Conservation (phyloP, 257 asterid genomes). For the Nicotiana attenuata region DNA sequence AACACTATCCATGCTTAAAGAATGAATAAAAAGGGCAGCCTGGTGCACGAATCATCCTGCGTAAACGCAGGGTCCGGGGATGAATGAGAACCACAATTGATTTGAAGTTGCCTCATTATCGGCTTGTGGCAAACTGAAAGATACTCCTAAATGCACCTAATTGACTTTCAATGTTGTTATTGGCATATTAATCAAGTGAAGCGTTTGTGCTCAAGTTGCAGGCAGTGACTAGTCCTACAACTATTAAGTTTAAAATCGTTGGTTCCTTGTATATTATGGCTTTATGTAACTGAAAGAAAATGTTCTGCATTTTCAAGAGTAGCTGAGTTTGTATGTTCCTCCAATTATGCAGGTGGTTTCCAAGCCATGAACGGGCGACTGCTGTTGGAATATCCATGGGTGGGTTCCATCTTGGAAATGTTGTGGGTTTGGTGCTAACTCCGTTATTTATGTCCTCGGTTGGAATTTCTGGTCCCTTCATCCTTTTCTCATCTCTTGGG, state of each 20-base stretch:
- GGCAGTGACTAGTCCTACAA: not conserved
- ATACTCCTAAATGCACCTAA: not conserved
- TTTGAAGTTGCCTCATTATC: not conserved
- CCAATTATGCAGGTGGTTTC: conserved; percentile 66
- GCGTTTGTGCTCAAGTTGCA: not conserved
- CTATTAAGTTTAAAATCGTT: not conserved
- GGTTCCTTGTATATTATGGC: not conserved
- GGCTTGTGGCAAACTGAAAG: not conserved
- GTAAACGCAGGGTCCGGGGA: too few species aligned
- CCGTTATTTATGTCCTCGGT: conserved; percentile 63
- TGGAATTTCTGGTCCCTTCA: conserved; percentile 79
- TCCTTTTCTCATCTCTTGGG: conserved; percentile 78
- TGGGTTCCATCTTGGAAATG: conserved; percentile 91
- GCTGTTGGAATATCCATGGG: conserved; percentile 98
- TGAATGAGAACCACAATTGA: not conserved
- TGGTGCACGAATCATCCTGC: too few species aligned
- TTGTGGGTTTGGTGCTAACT: conserved; percentile 76
- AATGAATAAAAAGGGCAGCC: not conserved
- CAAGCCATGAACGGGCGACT: conserved; percentile 78
- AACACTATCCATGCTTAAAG: not conserved
- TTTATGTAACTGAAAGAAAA: not conserved
- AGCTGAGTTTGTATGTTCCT: not conserved
- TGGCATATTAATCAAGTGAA: not conserved
- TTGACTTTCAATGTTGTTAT: not conserved
- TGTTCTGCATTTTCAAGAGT: not conserved